A percentile compares a stretch with the other conserved stretches of the same genome.
Conservation (phyloP, 805 yeast species). For the Schizosaccharomyces japonicus region DNA sequence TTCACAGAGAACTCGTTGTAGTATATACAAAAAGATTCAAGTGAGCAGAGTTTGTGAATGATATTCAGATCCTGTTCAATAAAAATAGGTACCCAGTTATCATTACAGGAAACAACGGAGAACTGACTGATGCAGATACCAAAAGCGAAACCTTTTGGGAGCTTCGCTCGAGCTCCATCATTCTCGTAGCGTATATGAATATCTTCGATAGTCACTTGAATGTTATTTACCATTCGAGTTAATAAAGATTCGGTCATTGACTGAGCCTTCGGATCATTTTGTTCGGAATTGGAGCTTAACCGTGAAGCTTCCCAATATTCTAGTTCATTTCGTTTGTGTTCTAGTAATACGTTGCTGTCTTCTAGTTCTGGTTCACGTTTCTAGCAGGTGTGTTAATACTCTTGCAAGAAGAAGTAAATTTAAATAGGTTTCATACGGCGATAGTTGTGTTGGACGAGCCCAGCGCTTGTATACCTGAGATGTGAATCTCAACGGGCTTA, state of each 20-base stretch:
- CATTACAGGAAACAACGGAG: conserved; percentile 78
- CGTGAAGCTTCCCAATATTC: conserved; percentile 32
- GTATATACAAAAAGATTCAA: conserved; percentile 53
- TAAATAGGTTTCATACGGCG: background rate
- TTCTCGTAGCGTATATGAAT: conserved; percentile 89
- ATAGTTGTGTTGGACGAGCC: background rate
- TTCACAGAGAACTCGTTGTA: conserved; percentile 31
- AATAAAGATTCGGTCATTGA: conserved; percentile 68
- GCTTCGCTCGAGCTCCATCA: conserved; percentile 25
- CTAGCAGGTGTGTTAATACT: conserved; percentile 15
- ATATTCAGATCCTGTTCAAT: conserved; percentile 45
- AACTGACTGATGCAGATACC: conserved; percentile 69
- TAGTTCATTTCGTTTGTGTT: conserved; percentile 41
- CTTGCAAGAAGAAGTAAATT: conserved; percentile 35
- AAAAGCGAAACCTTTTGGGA: conserved; percentile 39
- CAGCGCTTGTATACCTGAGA: conserved; percentile 36
- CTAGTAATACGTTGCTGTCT: conserved; percentile 36
- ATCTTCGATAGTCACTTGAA: conserved; percentile 73
- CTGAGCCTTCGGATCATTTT: conserved; percentile 31
- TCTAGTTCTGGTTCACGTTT: conserved; percentile 34
- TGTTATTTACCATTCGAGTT: conserved; percentile 63
- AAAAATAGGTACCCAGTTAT: conserved; percentile 64
- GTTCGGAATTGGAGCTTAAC: background rate
- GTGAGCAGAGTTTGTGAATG: conserved; percentile 40
- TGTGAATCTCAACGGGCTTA: conserved; percentile 69